Evolutionary conservation across 192 early-diverging fungal species (phyloP).

Genomic region (Linnemannia elongata): DNA sequence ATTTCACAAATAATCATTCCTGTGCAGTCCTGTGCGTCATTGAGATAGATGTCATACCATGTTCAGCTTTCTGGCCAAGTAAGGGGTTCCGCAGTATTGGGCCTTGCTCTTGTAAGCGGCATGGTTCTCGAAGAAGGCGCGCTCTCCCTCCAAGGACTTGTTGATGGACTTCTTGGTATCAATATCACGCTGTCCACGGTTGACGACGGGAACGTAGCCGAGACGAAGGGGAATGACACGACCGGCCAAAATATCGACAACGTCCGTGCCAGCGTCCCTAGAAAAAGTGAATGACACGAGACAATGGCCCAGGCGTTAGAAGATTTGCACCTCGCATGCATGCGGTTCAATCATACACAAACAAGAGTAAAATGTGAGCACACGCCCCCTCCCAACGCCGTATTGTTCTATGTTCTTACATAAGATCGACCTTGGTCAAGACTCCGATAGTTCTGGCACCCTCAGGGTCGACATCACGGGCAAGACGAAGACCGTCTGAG

Average conservation of each 20-base stretch:
- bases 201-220: conserved; percentile 98
- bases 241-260: conserved; percentile 98
- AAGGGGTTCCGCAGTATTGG: conserved; percentile 99
- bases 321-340: neutral
- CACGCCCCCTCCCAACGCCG: neutral
- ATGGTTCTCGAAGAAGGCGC: conserved; percentile 96
- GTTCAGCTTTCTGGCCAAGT: conserved; percentile 96
- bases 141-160: conserved; percentile 90
- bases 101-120: conserved; percentile 95
- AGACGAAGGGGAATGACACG: conserved; percentile 96
- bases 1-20: neutral
- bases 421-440: conserved; percentile 99
- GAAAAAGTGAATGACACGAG: neutral
- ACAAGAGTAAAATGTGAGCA: neutral
- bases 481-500: conserved; percentile 98
- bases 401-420: conserved; percentile 65
- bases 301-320: neutral
- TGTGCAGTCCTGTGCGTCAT: neutral
- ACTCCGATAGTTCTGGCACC: conserved; percentile 99
- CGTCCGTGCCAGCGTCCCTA: conserved; percentile 96
- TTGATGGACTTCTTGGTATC: conserved; percentile 92
- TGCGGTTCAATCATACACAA: neutral
- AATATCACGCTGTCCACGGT: conserved; percentile 98
- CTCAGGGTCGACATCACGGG: conserved; percentile 99
- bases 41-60: conserved; percentile 68